Percentiles rank a stretch among this genome's conserved stretches.
Conservation (phyloP, 345 rosid genomes). For the Citrus australasica region DNA sequence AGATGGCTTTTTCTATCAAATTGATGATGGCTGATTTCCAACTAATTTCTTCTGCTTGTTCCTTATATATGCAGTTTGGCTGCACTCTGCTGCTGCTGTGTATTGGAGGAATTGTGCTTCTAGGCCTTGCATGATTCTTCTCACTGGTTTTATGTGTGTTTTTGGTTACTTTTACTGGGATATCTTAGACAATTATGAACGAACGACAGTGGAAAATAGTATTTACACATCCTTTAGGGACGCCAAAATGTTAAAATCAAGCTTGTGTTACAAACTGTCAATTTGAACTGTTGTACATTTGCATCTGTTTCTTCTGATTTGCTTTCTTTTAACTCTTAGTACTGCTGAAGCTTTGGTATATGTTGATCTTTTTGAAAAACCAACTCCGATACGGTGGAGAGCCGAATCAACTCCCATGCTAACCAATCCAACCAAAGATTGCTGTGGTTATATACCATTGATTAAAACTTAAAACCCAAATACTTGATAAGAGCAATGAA, state of each 20-base stretch:
- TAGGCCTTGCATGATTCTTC: conserved; percentile 11
- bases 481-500: too few species aligned
- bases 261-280: not conserved
- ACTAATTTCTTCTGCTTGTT: not conserved
- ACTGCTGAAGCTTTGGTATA: too few species aligned
- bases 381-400: too few species aligned
- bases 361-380: too few species aligned
- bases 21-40: not conserved
- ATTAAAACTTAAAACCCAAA: too few species aligned
- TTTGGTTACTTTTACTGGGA: not conserved
- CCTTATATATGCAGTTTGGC: conserved; percentile 32
- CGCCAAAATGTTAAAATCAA: not conserved
- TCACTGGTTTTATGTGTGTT: not conserved
- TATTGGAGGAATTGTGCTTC: conserved; percentile 26
- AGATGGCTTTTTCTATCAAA: not conserved
- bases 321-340: not conserved
- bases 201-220: not conserved
- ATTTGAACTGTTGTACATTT: not conserved
- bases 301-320: not conserved
- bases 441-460: too few species aligned
- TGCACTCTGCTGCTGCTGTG: conserved; percentile 40
- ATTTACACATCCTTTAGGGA: not conserved
- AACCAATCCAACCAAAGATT: too few species aligned
- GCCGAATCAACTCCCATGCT: too few species aligned
- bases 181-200: not conserved